Evolutionary conservation across 495 filamentous ascomycete genomes (phyloP), one percentile per base, ranked within the genome.

Genomic region (Annulohypoxylon maeteangense): DNA sequence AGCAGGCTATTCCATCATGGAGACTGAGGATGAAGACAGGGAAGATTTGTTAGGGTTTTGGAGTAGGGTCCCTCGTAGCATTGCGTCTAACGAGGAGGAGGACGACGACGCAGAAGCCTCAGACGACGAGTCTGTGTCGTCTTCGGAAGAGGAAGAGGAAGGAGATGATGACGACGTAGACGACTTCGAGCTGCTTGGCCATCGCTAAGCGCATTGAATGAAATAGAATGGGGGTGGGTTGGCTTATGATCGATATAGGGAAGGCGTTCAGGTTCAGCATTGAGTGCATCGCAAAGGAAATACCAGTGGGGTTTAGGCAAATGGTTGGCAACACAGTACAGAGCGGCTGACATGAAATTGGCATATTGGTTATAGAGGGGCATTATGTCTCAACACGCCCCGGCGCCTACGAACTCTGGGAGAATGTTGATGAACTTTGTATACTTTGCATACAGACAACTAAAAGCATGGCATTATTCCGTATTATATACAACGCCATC

Each of bases 111-210:
- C 73, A n/a, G 75, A 74, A n/a, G 79, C 59, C 1, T 76, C 71
- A 4, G 74, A 73, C 8, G 76, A 80, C 14, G 79, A 79, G 18
- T 78, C 74, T 45, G 71, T 79, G 38, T 82, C 84, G 34, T 70
- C 75, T 40, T 77, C 80, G 2, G 82, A 80, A 44, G 76, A 83
- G 6, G 81, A 84, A 7, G 85, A 87, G 4, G 84, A 77, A 78
- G 82, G 29, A 3, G 87, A 86, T 3, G 87, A 86, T 0, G 86
- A 90, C 31, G 87, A 87, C 7, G 81, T 81, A 47, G 87, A 92
- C 70, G 79, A 83, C 51, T 89, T 92, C 70, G 87, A 89, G 58
- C 83, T 93, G 57, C 86, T 91, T 73, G 92, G 91, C n/a, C 91
- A 94, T 81, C 85, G 89, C 57, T 87, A 78, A 81, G 45, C 38